Conservation (phyloP, 495 filamentous ascomycete genomes). For the Hypomontagnella submonticulosa region DNA sequence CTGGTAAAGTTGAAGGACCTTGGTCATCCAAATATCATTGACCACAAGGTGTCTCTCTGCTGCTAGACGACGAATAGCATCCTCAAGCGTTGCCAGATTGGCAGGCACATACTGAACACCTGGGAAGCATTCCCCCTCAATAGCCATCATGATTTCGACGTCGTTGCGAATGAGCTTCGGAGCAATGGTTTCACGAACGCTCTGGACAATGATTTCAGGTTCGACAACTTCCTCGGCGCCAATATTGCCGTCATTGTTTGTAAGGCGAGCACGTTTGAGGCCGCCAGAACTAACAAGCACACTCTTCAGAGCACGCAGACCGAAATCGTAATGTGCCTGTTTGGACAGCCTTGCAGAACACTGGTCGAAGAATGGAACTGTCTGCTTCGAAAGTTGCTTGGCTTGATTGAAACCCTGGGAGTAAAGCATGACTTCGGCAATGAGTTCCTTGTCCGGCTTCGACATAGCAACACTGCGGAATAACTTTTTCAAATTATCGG, state of each 20-base stretch:
- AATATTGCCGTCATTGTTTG: constrained; percentile 62
- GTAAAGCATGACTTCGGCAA: constrained; percentile 99
- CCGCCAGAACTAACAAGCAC: constrained; percentile 97
- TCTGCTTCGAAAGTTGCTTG: constrained; percentile 90
- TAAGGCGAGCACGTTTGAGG: constrained; percentile 86
- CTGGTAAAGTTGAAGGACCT: constrained; percentile 94
- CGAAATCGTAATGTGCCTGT: constrained; percentile 99
- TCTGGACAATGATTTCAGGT: constrained; percentile 98
- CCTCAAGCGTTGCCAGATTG: constrained; percentile 78
- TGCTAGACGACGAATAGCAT: constrained; percentile 84
- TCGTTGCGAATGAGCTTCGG: constrained; percentile 94
- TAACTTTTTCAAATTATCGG: constrained; percentile 98
- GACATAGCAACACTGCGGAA: constrained; percentile 99
- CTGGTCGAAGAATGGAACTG: constrained; percentile 96
- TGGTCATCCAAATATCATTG: constrained; percentile 95
- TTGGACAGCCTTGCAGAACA: constrained; percentile 85
- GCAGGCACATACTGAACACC: constrained; percentile 93
- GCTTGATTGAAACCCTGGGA: constrained; percentile 98
- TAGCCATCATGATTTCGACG: constrained; percentile 84
- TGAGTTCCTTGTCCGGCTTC: constrained; percentile 98
- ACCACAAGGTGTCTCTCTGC: constrained; percentile 84
- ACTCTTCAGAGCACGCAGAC: constrained; percentile 95
- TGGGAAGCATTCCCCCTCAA: constrained; percentile 89
- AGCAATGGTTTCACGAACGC: constrained; percentile 96
- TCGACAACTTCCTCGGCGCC: constrained; percentile 82